Evolutionary conservation across 2,329 filamentous ascomycete genomes (phyloP).

Genomic region (Aspergillus costaricaensis): DNA sequence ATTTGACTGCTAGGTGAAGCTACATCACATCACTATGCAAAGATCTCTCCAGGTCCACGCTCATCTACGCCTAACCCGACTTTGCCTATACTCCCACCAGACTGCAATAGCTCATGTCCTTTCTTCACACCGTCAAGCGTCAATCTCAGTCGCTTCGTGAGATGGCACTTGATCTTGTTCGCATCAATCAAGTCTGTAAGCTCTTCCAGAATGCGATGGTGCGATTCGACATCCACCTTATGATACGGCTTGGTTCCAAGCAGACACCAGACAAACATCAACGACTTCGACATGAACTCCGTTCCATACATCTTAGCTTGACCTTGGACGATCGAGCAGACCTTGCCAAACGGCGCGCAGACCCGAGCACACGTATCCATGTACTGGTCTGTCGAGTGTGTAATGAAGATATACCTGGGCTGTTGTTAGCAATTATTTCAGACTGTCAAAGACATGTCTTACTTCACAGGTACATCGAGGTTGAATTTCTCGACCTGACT

Average conservation of each 20-base stretch:
- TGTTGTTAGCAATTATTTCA: neutral
- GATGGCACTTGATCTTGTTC: neutral
- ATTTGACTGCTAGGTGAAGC: too few species aligned
- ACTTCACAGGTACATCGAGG: slow-evolving; percentile 24
- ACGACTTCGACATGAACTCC: slow-evolving; percentile 49
- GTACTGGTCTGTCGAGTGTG: slow-evolving; percentile 46
- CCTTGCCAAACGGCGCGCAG: slow-evolving; percentile 48
- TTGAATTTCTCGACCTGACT: slow-evolving; percentile 14
- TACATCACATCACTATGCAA: neutral
- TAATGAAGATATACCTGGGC: slow-evolving; percentile 48
- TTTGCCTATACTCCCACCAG: slow-evolving; percentile 34
- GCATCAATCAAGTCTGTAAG: slow-evolving; percentile 29
- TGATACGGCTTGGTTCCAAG: slow-evolving; percentile 47
- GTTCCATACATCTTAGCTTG: slow-evolving; percentile 49
- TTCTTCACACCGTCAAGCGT: slow-evolving; percentile 42
- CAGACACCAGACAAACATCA: slow-evolving; percentile 48
- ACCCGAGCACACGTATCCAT: slow-evolving; percentile 40
- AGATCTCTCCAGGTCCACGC: neutral
- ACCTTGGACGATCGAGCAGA: slow-evolving; percentile 50
- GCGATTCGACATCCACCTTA: slow-evolving; percentile 40
- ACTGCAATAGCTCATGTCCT: slow-evolving; percentile 44
- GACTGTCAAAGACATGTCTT: neutral
- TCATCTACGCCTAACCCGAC: neutral
- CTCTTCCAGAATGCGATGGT: slow-evolving; percentile 43
- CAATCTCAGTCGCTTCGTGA: slow-evolving; percentile 1